Evolutionary conservation across 768 basidiomycete genomes (phyloP).

Genomic region (Phylloporus arenicola): DNA sequence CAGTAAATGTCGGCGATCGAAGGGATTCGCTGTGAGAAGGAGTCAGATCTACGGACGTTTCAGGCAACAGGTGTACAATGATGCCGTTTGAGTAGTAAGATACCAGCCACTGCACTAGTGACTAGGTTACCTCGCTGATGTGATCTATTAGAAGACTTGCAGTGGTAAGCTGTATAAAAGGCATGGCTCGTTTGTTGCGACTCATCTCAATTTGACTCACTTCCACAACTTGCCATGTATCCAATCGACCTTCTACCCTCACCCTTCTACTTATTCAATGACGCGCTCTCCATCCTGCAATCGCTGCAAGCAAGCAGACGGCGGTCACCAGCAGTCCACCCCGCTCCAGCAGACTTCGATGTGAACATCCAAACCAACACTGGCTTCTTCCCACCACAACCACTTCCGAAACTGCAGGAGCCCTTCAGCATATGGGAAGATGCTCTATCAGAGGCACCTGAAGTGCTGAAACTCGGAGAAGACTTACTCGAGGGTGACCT

Average conservation of each 20-base stretch:
- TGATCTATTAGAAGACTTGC: conserved; percentile 23
- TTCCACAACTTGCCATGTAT: conserved; percentile 19
- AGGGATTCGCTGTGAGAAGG: conserved; percentile 14
- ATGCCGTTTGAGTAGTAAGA: conserved; percentile 28
- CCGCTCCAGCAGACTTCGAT: conserved; percentile 46
- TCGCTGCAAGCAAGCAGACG: conserved; percentile 36
- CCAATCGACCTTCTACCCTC: conserved; percentile 44
- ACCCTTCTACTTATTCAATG: conserved; percentile 45
- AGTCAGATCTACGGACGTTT: conserved; percentile 21
- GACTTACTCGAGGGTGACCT: conserved; percentile 46
- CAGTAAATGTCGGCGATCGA: conserved; percentile 20
- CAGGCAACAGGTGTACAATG: conserved; percentile 17
- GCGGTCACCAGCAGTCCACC: conserved; percentile 28
- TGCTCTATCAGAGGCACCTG: conserved; percentile 51
- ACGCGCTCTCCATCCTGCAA: conserved; percentile 42
- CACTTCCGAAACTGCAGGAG: conserved; percentile 50
- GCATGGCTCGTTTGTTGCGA: not conserved
- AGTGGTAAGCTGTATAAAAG: conserved; percentile 33
- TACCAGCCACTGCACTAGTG: conserved; percentile 28
- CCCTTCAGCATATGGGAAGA: conserved; percentile 68
- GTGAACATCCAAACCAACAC: conserved; percentile 44
- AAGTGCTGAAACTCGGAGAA: conserved; percentile 51
- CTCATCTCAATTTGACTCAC: conserved; percentile 7
- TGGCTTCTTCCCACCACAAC: conserved; percentile 78
- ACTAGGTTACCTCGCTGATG: conserved; percentile 32